A percentile compares a stretch with the other conserved stretches of the same genome.
Evolutionary conservation across 192 early-diverging fungal genomes (phyloP).

Genomic region (Chytriomyces confervae): DNA sequence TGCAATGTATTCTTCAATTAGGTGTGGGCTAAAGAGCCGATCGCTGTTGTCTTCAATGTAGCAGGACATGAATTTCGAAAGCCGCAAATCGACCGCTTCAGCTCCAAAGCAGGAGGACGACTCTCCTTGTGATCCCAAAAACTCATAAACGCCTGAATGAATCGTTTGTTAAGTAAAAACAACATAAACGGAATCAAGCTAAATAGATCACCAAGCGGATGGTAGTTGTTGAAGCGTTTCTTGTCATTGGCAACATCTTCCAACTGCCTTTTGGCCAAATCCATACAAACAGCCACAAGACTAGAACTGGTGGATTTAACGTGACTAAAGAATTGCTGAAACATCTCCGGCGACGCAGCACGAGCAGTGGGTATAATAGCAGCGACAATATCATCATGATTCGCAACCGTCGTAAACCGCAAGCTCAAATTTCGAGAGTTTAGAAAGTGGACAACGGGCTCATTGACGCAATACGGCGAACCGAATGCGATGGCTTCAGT

Average conservation of each 20-base stretch:
- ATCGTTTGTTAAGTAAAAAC: not conserved
- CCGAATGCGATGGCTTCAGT: not conserved
- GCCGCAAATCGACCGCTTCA: not conserved
- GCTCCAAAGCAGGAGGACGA: not conserved
- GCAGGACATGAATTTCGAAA: not conserved
- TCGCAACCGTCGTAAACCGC: not conserved
- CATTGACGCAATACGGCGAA: not conserved
- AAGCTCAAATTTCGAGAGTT: not conserved
- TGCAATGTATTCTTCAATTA: not conserved
- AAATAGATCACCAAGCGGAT: not conserved
- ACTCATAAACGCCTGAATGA: not conserved
- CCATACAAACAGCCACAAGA: conserved; percentile 1
- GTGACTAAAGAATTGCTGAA: not conserved
- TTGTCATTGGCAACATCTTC: not conserved
- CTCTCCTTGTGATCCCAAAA: not conserved
- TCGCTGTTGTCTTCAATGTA: not conserved
- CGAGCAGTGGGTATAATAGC: not conserved
- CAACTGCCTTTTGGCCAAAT: not conserved
- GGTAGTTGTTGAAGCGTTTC: not conserved
- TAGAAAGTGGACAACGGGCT: not conserved
- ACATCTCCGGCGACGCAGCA: not conserved
- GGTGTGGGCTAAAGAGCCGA: not conserved
- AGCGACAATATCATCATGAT: not conserved
- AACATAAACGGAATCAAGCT: not conserved
- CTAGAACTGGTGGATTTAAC: not conserved